Evolutionary conservation across 768 basidiomycete species (phyloP), one percentile per base, ranked within the genome.

Genomic region (Collybia sordida): DNA sequence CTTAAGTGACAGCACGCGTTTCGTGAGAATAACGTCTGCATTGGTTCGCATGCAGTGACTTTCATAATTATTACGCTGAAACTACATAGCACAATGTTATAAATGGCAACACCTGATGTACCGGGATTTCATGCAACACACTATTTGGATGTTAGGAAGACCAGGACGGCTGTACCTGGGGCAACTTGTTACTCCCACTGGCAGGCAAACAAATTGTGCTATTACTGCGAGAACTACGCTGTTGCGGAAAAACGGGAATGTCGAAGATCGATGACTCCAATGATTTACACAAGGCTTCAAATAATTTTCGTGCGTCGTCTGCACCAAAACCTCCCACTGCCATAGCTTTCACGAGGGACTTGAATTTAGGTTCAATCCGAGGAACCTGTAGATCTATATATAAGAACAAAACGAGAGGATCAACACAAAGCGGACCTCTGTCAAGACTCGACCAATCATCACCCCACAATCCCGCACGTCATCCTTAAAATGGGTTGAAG

Each of bases 271-370:
- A 58, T 3, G 70, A 65, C 27, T 77, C 72, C 12, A 81, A 60
- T 5, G 75, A 66, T 47, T 71, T 70, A 52, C 72, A 75, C 5
- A 78, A 60, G 9, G 77, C 75, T 52, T 81, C 79, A 47, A 80
- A 79, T 40, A 79, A 63, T 44, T 73, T 74, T 9, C 74, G 69
- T 1, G 77, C 63, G 43, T 75, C 77, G 31, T 82, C 76, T 1
- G 78, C 78, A n/a, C 67, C 70, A 53, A 79, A 79, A 22, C 68
- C 70, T 23, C 76, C 75, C 2, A 67, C 56, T 0, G 59, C 66
- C 79, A 82, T 81, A n/a, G 74, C 72, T 31, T 68, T 71, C 9
- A 75, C 70, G 8, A 82, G 63, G 0, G 74, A 64, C 34, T 70
- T 72, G 50, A 79, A 62, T 48, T 77, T 79, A 1, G 51, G 45